Conservation (phyloP, 805 yeast genomes). For the Pichia manshurica region DNA sequence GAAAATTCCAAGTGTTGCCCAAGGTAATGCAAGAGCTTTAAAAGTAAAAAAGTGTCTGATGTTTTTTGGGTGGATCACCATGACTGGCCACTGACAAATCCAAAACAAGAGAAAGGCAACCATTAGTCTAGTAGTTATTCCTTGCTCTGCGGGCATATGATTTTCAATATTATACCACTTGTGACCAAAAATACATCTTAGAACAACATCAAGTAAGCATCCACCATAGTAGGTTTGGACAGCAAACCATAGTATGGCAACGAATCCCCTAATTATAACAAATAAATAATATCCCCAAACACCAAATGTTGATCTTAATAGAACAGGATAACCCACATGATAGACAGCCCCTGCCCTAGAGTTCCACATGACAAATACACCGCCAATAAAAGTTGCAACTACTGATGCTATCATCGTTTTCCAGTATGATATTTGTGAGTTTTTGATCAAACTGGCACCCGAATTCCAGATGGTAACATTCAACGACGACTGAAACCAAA, state of each 20-base stretch:
- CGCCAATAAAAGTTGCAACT: constrained; percentile 43
- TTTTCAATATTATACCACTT: constrained; percentile 35
- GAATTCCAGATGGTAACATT: constrained; percentile 30
- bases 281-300: constrained; percentile 40
- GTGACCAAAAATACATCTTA: constrained; percentile 32
- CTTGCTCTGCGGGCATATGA: constrained; percentile 34
- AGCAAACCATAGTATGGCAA: constrained; percentile 43
- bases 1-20: constrained; percentile 26
- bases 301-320: constrained; percentile 42
- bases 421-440: constrained; percentile 26
- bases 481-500: constrained; percentile 24
- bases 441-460: constrained; percentile 24
- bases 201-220: constrained; percentile 34
- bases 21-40: constrained; percentile 31
- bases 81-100: constrained; percentile 36
- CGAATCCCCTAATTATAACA: constrained; percentile 38
- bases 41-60: constrained; percentile 23
- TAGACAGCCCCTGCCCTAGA: constrained; percentile 44
- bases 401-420: constrained; percentile 40
- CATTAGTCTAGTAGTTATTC: constrained; percentile 37
- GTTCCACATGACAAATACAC: constrained; percentile 39
- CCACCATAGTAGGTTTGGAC: constrained; percentile 45
- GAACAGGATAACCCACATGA: constrained; percentile 46
- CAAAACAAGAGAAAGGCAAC: constrained; percentile 42
- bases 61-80: constrained; percentile 40